Percentiles rank a stretch among this genome's conserved stretches.
These are phyloP conservation scores for Fusarium aywerte DNA, from an alignment of 2,329 filamentous ascomycete genomes.

Conservation along the genomic window DNA sequence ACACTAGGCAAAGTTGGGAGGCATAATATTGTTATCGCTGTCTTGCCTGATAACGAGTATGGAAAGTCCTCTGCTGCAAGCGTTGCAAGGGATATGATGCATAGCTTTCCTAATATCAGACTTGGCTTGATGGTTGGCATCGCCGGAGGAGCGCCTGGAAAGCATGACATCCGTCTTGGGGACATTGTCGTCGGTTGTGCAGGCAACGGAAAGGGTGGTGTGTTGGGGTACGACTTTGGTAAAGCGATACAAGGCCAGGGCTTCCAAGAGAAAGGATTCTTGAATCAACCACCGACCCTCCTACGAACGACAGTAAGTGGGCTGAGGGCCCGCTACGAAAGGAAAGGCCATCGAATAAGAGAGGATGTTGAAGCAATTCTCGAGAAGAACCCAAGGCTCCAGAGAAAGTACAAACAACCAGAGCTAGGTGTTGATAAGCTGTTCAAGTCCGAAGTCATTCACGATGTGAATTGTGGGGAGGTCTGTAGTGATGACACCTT, in stretches of 20 bases:
- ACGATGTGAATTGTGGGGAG: too few species aligned
- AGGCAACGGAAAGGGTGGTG: constrained; percentile 6
- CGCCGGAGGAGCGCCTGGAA: constrained; percentile 47
- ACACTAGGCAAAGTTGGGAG: too few species aligned
- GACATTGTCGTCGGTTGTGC: constrained; percentile 35
- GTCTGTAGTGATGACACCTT: too few species aligned
- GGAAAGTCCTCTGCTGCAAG: too few species aligned
- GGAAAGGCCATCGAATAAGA: too few species aligned
- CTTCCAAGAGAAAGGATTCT: constrained; percentile 10
- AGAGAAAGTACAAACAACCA: too few species aligned
- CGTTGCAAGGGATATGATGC: background rate
- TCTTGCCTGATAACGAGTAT: too few species aligned
- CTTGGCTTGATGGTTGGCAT: constrained; percentile 21
- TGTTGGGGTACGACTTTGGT: constrained; percentile 41
- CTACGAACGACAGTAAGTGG: constrained; percentile 11
- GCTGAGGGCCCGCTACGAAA: constrained; percentile 7
- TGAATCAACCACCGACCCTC: constrained; percentile 25
- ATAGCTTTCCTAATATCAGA: background rate
- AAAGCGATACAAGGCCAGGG: constrained; percentile 25
- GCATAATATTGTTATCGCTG: too few species aligned
- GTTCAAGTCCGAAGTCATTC: too few species aligned
- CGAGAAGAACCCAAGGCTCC: too few species aligned
- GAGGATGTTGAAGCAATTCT: background rate
- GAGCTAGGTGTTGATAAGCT: too few species aligned
- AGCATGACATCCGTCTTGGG: constrained; percentile 48